Evolutionary conservation across 768 basidiomycete species (phyloP), one percentile per base, ranked within the genome.

Genomic region (Phanerochaete sordida): DNA sequence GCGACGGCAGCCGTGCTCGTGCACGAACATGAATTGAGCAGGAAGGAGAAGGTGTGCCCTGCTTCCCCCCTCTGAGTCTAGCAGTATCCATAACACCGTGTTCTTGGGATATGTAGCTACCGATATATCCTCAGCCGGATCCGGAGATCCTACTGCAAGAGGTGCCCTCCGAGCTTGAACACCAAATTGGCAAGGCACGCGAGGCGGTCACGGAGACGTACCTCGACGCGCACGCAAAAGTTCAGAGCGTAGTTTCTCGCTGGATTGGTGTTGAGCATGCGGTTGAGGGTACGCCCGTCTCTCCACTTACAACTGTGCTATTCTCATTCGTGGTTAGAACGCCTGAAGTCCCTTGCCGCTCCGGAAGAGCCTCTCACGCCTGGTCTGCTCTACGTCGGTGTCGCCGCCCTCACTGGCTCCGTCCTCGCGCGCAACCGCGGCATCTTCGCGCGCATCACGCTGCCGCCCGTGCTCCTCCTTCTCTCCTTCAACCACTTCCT

Each of bases 261-360:
- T 96, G 94, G 94, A 91, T 98, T 66, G 84, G 82, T 13, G 79
- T 94, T 31, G 96, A 98, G 71, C 83, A 90, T 64, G 81, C 83
- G 8, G 86, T 95, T 31, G 95, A 97, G 76, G 76, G 95, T 95
- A 72, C 62, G 90, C 81, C 16, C 7, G 43, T 23, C 21, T n/a
- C 11, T 9, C 23, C 6, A 19, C 37, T 24, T 33, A 1, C 9
- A 6, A 30, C 27, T 11, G n/a, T 26, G 24, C 12, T 49, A 4
- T 31, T 6, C 37, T 21, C 35, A 43, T 21, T 15, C 8, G 12
- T 12, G 15, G 1, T 23, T 70, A 96, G 95, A 79, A 60, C 87
- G 93, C 63, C 77, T 98, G 31, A 94, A 94, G 72, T 83, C 88
- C 6, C 83, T 98, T 65, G 87, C 92, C 0, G 81, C 86, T 0